Evolutionary conservation across 495 filamentous ascomycete species (phyloP).

Genomic region (Talaromyces stipitatus): DNA sequence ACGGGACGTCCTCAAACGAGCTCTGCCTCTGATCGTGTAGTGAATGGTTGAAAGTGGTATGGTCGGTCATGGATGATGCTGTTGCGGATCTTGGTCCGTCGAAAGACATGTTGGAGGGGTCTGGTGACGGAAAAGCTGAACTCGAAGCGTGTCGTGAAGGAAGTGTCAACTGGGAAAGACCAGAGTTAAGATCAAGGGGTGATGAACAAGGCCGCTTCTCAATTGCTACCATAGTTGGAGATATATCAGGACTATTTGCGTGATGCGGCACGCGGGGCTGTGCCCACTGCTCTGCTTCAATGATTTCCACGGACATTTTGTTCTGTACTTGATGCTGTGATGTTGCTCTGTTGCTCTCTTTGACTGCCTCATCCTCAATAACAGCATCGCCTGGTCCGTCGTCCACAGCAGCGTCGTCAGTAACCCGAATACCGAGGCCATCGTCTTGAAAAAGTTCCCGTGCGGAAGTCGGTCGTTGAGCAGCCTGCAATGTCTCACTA

Average conservation of each 20-base stretch:
- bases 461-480: background rate
- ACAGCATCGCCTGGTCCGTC: conserved; percentile 4
- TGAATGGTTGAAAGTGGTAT: conserved; percentile 31
- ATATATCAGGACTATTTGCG: conserved; percentile 30
- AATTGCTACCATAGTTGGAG: conserved; percentile 33
- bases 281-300: conserved; percentile 25
- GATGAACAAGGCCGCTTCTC: conserved; percentile 42
- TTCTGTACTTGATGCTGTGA: background rate
- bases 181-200: conserved; percentile 44
- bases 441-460: background rate
- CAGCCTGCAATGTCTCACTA: background rate
- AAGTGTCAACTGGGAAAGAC: conserved; percentile 40
- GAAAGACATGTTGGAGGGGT: conserved; percentile 45
- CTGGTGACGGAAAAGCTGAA: conserved; percentile 43
- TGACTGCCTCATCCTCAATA: background rate
- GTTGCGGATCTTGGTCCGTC: conserved; percentile 50
- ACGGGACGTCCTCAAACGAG: conserved; percentile 82
- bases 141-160: conserved; percentile 31
- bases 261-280: conserved; percentile 6
- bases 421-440: conserved; percentile 5
- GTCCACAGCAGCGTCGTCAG: background rate
- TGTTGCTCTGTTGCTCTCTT: background rate
- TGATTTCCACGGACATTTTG: conserved; percentile 20
- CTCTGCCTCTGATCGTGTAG: conserved; percentile 59
- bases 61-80: conserved; percentile 38